phyloP scores from a whole-genome alignment of 1,284 basidiomycete species.

The Vanrija sp. region DNA sequence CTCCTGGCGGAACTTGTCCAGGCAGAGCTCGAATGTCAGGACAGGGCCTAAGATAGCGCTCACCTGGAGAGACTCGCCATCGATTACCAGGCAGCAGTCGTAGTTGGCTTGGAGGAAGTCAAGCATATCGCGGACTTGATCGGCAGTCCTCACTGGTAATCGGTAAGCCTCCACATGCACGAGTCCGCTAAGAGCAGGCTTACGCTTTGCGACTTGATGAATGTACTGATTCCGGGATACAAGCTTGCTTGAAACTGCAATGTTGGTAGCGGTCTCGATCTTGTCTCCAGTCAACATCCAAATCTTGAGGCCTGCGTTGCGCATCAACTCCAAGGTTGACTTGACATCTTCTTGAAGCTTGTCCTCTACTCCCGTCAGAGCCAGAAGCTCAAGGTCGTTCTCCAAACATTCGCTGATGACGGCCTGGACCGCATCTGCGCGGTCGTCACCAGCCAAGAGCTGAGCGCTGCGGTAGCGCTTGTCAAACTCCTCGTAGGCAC shows the following conservation, averaged over 20 bases:
- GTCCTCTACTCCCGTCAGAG: constrained; percentile 96
- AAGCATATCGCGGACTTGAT: constrained; percentile 81
- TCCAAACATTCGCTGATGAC: constrained; percentile 79
- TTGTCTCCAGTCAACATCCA: constrained; percentile 99
- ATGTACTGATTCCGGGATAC: constrained; percentile 97
- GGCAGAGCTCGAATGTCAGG: constrained; percentile 62
- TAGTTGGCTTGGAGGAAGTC: constrained; percentile 92
- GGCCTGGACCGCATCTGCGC: constrained; percentile 72
- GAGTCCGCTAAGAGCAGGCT: constrained; percentile 40
- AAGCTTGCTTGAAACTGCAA: constrained; percentile 94
- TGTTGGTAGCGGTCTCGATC: constrained; percentile 97
- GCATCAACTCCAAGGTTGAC: constrained; percentile 82
- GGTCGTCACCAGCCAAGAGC: constrained; percentile 65
- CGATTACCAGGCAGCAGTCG: constrained; percentile 97
- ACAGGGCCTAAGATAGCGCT: neutral
- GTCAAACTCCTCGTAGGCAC: constrained; percentile 72
- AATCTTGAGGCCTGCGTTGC: constrained; percentile 97
- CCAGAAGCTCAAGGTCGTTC: constrained; percentile 83
- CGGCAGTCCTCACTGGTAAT: constrained; percentile 68
- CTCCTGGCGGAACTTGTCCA: constrained; percentile 84
- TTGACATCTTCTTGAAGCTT: constrained; percentile 97
- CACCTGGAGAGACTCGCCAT: constrained; percentile 94
- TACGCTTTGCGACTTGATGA: constrained; percentile 90
- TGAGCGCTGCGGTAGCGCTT: constrained; percentile 69
- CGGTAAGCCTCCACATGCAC: neutral